Conservation (phyloP, 2,329 filamentous ascomycete species). For the Penicillium paneum region DNA sequence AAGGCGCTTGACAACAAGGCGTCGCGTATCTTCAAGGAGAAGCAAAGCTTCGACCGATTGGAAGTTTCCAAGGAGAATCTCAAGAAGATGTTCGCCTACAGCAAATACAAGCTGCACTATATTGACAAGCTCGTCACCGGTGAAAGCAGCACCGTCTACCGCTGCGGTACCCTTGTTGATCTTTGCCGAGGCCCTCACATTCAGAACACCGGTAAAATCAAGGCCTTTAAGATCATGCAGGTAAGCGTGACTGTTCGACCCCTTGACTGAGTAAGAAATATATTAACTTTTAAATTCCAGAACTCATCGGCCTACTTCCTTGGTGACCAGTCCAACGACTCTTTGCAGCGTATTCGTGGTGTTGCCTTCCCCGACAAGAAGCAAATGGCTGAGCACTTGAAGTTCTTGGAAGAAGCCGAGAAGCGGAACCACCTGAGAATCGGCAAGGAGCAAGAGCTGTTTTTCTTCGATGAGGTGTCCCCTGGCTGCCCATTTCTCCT, state of each 20-base stretch:
- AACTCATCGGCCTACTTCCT: constrained; percentile 86
- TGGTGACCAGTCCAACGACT: constrained; percentile 89
- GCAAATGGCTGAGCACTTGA: constrained; percentile 85
- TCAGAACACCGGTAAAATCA: constrained; percentile 87
- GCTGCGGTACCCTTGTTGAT: constrained; percentile 91
- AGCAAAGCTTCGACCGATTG: constrained; percentile 89
- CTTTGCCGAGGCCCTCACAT: constrained; percentile 94
- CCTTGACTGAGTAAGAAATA: not conserved
- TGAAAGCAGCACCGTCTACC: constrained; percentile 89
- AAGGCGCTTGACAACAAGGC: constrained; percentile 79
- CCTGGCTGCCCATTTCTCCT: constrained; percentile 91
- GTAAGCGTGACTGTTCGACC: constrained; percentile 29
- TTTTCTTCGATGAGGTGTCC: constrained; percentile 94
- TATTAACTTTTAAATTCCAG: constrained; percentile 29
- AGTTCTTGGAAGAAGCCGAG: constrained; percentile 95
- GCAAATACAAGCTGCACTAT: constrained; percentile 98
- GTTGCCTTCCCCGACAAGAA: constrained; percentile 98
- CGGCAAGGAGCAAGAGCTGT: constrained; percentile 91
- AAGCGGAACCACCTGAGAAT: constrained; percentile 95
- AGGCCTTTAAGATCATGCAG: constrained; percentile 92
- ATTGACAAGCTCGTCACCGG: constrained; percentile 93
- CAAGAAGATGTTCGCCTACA: constrained; percentile 94
- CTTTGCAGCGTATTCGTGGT: constrained; percentile 92
- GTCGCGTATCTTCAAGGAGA: constrained; percentile 86
- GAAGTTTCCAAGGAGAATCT: constrained; percentile 87